Conservation (phyloP, 2,329 filamentous ascomycete genomes). For the Cladophialophora carrionii region DNA sequence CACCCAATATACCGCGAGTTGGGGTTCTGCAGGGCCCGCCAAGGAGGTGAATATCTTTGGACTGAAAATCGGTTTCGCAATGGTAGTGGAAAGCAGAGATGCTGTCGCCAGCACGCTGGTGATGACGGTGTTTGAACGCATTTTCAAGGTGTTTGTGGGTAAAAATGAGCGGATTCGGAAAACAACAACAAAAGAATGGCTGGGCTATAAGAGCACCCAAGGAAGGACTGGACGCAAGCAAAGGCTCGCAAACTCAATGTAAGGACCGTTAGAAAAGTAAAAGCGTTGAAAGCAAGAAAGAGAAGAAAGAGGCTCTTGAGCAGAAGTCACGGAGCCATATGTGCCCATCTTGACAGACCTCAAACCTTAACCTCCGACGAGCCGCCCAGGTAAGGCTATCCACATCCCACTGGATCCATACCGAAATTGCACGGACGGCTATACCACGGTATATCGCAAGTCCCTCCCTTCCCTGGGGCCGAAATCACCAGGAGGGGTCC, state of each 20-base stretch:
- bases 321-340: slow-evolving; percentile 32
- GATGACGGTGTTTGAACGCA: slow-evolving; percentile 31
- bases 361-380: slow-evolving; percentile 17
- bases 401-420: slow-evolving; percentile 23
- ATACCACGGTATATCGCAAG: slow-evolving; percentile 6
- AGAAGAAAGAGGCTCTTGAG: not conserved
- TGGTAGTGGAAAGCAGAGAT: slow-evolving; percentile 33
- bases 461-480: slow-evolving; percentile 1
- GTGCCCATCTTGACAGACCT: slow-evolving; percentile 18
- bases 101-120: slow-evolving; percentile 34
- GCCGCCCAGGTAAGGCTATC: slow-evolving; percentile 7
- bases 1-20: slow-evolving; percentile 60
- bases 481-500: not conserved
- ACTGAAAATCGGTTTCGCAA: slow-evolving; percentile 47
- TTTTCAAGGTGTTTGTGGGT: slow-evolving; percentile 16
- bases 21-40: slow-evolving; percentile 38
- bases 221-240: slow-evolving; percentile 36
- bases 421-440: slow-evolving; percentile 14
- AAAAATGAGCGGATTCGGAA: slow-evolving; percentile 18
- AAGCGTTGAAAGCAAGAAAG: slow-evolving; percentile 24
- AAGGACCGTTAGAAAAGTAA: slow-evolving; percentile 29
- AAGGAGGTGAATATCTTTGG: slow-evolving; percentile 34
- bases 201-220: slow-evolving; percentile 33
- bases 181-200: slow-evolving; percentile 31
- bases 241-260: slow-evolving; percentile 27